Conservation (phyloP, 2,329 filamentous ascomycete species). For the Eurotiales sp. region DNA sequence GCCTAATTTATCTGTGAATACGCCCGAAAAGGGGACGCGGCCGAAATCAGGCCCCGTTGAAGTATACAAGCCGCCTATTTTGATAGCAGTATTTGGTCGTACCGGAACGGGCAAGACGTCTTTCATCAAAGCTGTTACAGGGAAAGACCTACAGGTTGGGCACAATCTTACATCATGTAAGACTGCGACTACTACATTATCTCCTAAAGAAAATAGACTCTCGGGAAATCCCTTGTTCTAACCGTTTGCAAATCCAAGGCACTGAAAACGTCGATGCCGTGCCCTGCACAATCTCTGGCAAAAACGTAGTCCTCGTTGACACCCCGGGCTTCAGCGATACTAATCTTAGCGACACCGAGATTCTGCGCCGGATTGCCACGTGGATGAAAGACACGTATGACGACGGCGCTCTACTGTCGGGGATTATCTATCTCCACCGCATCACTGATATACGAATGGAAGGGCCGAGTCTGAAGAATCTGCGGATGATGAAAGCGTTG, state of each 20-base stretch:
- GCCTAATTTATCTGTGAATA: too few relatives aligned
- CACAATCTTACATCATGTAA: constrained; percentile 19
- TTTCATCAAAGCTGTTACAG: neutral
- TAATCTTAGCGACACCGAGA: constrained; percentile 30
- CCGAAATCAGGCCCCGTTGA: too few relatives aligned
- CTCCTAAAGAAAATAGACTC: too few relatives aligned
- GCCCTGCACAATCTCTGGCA: too few relatives aligned
- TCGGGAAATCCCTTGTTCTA: constrained; percentile 14
- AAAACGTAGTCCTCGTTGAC: constrained; percentile 23
- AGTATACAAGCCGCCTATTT: too few relatives aligned
- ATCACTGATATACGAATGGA: constrained; percentile 34
- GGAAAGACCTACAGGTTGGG: constrained; percentile 31
- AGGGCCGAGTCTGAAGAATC: constrained; percentile 29
- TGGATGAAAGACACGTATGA: constrained; percentile 27
- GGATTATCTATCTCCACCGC: constrained; percentile 38
- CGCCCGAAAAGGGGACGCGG: too few relatives aligned
- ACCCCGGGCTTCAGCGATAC: constrained; percentile 45
- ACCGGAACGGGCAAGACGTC: constrained; percentile 38
- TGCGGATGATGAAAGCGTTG: constrained; percentile 38
- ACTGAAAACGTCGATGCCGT: too few relatives aligned
- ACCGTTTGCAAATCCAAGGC: too few relatives aligned
- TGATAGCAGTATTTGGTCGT: constrained; percentile 40
- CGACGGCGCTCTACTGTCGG: constrained; percentile 22
- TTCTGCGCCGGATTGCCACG: constrained; percentile 31
- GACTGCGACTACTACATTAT: too few relatives aligned